These are phyloP conservation scores for Perkinsus olseni DNA, from an alignment of 169 alveolate genomes.

Conservation along the genomic window DNA sequence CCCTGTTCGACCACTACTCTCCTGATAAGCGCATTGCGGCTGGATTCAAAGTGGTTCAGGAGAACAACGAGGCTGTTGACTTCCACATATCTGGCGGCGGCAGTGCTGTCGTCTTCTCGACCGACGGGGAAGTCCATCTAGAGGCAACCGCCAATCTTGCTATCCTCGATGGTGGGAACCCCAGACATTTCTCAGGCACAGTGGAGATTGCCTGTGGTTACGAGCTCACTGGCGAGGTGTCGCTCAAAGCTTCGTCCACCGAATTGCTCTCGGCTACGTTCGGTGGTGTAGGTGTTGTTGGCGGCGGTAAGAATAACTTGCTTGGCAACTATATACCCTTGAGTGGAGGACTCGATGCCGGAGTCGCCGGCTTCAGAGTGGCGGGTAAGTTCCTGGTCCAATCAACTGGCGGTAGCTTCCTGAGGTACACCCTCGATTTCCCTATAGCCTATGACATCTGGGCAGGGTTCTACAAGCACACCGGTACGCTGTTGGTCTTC, in stretches of 20 bases:
- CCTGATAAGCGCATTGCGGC: neutral
- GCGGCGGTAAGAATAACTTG: neutral
- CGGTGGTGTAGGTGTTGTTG: neutral
- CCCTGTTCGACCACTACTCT: neutral
- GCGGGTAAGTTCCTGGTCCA: neutral
- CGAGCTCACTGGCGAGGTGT: neutral
- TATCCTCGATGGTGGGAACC: neutral
- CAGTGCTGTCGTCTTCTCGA: neutral
- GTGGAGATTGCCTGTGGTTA: neutral
- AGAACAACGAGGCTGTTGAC: neutral
- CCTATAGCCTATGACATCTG: neutral
- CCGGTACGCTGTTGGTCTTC: neutral
- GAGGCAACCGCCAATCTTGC: neutral
- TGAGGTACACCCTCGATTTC: neutral
- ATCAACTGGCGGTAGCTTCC: neutral
- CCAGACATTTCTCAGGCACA: neutral
- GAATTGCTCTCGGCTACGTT: neutral
- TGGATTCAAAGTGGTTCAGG: neutral
- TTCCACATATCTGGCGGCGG: neutral
- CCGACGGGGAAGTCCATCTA: neutral
- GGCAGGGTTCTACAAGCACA: neutral
- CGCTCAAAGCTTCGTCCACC: neutral
- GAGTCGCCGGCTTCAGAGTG: neutral
- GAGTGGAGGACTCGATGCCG: neutral
- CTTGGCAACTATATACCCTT: neutral